Conservation (phyloP, 306 rosid genomes). For the Cicer judaicum region DNA sequence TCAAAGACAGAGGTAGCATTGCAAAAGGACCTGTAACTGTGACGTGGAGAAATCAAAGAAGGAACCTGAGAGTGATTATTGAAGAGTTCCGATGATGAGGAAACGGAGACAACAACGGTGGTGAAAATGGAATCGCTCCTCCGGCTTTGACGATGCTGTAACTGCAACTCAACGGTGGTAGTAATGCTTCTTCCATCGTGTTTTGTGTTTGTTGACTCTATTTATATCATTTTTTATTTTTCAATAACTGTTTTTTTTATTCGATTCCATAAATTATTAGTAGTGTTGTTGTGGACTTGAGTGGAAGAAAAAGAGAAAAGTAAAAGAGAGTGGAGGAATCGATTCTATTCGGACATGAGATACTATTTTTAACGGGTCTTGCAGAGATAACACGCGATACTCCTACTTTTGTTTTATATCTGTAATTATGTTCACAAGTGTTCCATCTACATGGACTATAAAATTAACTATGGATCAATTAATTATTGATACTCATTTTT, state of each 20-base stretch:
- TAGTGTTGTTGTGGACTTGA: neutral
- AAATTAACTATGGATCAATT: no score
- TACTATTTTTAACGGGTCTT: neutral
- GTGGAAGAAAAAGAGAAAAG: neutral
- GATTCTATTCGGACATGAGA: neutral
- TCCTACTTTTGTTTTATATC: no score
- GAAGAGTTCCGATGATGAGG: constrained; percentile 33
- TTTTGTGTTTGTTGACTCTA: constrained; percentile 8
- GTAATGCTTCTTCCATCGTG: constrained; percentile 15
- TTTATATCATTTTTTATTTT: constrained; percentile 4
- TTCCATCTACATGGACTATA: no score
- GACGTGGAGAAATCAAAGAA: constrained; percentile 10
- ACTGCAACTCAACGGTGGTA: constrained; percentile 27
- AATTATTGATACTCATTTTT: no score
- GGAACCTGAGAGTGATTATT: constrained; percentile 43
- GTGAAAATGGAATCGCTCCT: constrained; percentile 29
- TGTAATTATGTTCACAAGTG: no score
- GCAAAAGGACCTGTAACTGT: constrained; percentile 15
- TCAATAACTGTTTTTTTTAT: neutral
- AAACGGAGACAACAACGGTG: neutral
- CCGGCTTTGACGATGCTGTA: neutral
- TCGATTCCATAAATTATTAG: neutral
- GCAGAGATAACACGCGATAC: no score
- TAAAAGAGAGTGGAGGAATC: no score
- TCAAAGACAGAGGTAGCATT: neutral